Evolutionary conservation across 495 filamentous ascomycete genomes (phyloP).

Genomic region (Recurvomyces mirabilis): DNA sequence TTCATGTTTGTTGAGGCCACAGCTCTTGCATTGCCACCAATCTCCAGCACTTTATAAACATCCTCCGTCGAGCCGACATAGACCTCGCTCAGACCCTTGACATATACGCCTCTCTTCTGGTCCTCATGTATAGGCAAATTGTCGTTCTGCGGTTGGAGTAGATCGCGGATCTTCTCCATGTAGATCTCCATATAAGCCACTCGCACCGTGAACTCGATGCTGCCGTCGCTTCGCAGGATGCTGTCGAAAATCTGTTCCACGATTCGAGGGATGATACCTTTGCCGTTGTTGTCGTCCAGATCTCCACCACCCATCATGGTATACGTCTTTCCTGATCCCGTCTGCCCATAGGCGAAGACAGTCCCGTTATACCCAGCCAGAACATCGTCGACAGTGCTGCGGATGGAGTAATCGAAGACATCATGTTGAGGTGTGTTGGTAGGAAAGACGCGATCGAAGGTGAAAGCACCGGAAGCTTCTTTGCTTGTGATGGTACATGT

Average conservation of each 20-base stretch:
- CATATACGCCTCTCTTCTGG: conserved; percentile 90
- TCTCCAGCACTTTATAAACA: conserved; percentile 93
- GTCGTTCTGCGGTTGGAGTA: conserved; percentile 83
- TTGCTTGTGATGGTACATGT: conserved; percentile 71
- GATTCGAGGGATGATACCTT: conserved; percentile 93
- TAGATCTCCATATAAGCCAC: conserved; percentile 99
- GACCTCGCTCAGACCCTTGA: conserved; percentile 88
- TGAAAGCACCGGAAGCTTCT: conserved; percentile 77
- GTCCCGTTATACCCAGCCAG: conserved; percentile 98
- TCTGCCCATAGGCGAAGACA: conserved; percentile 97
- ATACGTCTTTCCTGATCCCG: conserved; percentile 95
- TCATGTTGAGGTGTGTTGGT: conserved; percentile 79
- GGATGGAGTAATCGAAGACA: conserved; percentile 96
- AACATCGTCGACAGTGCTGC: conserved; percentile 91
- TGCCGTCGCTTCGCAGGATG: conserved; percentile 78
- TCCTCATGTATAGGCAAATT: conserved; percentile 96
- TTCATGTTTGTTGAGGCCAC: conserved; percentile 99
- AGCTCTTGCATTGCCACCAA: conserved; percentile 75
- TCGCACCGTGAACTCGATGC: conserved; percentile 93
- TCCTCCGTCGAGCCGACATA: conserved; percentile 94
- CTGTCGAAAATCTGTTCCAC: conserved; percentile 96
- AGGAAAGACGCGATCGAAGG: conserved; percentile 93
- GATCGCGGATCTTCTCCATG: conserved; percentile 95
- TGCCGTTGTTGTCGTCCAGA: conserved; percentile 74
- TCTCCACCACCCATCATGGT: conserved; percentile 99